These are phyloP conservation scores for Iberis pinnata DNA, from an alignment of 345 rosid genomes.

Conservation along the genomic window DNA sequence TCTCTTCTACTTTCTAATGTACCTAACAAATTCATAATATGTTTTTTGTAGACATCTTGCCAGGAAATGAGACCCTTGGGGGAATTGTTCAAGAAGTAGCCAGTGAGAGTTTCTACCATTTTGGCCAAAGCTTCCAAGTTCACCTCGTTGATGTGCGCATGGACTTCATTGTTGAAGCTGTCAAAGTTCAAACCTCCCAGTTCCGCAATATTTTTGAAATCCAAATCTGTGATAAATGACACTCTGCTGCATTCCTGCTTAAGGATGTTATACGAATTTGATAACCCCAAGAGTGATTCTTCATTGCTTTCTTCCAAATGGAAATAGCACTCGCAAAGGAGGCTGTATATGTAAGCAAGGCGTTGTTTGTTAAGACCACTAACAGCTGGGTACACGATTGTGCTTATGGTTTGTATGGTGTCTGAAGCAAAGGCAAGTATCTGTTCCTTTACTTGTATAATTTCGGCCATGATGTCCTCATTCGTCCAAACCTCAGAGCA, in stretches of 20 bases:
- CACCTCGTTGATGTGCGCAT: conserved; percentile 44
- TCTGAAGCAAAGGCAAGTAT: conserved; percentile 51
- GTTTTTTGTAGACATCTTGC: conserved; percentile 70
- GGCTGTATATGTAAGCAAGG: conserved; percentile 63
- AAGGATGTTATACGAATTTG: conserved; percentile 46
- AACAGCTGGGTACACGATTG: conserved; percentile 63
- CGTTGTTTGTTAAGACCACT: conserved; percentile 79
- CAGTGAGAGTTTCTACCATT: conserved; percentile 54
- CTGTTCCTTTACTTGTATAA: conserved; percentile 56
- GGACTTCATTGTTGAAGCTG: conserved; percentile 58
- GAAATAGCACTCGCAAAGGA: conserved; percentile 69
- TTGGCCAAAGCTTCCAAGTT: conserved; percentile 76
- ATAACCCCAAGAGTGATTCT: conserved; percentile 31
- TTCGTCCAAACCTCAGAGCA: conserved; percentile 73
- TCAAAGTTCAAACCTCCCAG: conserved; percentile 59
- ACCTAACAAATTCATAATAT: conserved; percentile 43
- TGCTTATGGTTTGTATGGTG: conserved; percentile 52
- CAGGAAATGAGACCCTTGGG: conserved; percentile 51
- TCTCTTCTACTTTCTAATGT: conserved; percentile 41
- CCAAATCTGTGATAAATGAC: conserved; percentile 63
- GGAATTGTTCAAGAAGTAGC: conserved; percentile 36
- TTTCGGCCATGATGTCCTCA: conserved; percentile 70
- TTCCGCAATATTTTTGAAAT: conserved; percentile 73
- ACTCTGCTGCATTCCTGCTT: conserved; percentile 75
- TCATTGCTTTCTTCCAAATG: conserved; percentile 47